These are phyloP conservation scores for Sarocladium kiliense DNA, from an alignment of 2,329 filamentous ascomycete species.

Conservation along the genomic window DNA sequence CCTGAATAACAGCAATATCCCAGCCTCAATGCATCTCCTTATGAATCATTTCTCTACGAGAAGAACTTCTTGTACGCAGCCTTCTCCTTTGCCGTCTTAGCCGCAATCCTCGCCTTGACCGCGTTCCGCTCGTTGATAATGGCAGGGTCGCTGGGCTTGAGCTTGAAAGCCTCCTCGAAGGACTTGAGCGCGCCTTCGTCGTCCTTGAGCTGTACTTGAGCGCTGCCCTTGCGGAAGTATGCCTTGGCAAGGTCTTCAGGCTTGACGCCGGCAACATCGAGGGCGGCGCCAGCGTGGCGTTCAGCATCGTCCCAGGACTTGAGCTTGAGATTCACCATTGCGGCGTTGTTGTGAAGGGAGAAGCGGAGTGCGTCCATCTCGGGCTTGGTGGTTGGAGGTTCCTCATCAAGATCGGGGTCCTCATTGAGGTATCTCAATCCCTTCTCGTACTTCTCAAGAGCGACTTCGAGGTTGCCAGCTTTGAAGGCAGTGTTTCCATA, in stretches of 20 bases:
- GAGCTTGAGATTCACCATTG: slow-evolving; percentile 80
- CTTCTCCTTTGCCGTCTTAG: slow-evolving; percentile 81
- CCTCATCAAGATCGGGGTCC: slow-evolving; percentile 69
- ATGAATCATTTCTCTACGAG: no score
- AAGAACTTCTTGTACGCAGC: slow-evolving; percentile 93
- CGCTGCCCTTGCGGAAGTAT: slow-evolving; percentile 74
- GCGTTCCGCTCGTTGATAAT: slow-evolving; percentile 68
- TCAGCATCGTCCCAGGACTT: slow-evolving; percentile 65
- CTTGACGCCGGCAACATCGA: slow-evolving; percentile 59
- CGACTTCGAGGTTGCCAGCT: slow-evolving; percentile 61
- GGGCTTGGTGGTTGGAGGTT: slow-evolving; percentile 59
- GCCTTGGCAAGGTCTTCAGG: slow-evolving; percentile 86
- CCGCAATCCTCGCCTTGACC: slow-evolving; percentile 73
- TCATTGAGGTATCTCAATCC: slow-evolving; percentile 84
- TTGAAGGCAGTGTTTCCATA: slow-evolving; percentile 95
- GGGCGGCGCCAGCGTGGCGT: slow-evolving; percentile 65
- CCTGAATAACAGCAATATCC: no score
- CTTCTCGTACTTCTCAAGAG: slow-evolving; percentile 91
- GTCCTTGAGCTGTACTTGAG: slow-evolving; percentile 72
- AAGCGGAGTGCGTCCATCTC: slow-evolving; percentile 73
- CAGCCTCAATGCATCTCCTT: no score
- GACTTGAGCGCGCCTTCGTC: slow-evolving; percentile 75
- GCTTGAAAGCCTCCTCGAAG: slow-evolving; percentile 67
- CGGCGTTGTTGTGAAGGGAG: slow-evolving; percentile 81
- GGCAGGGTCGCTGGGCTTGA: slow-evolving; percentile 70